Evolutionary conservation across 352 stramenopile species (phyloP).

Genomic region (Phytophthora pistaciae): DNA sequence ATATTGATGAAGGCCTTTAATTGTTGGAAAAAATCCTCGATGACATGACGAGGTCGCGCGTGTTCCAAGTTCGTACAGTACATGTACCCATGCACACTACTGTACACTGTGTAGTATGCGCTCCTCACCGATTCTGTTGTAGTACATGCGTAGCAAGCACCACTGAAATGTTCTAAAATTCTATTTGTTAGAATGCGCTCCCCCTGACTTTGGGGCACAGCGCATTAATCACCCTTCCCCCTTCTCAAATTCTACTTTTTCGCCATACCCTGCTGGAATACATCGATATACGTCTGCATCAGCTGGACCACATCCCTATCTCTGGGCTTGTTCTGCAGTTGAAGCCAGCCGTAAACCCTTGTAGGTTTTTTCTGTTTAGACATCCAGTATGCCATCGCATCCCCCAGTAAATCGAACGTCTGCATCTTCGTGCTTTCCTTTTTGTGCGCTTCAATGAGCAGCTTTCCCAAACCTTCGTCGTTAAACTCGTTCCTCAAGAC

Average conservation of each 20-base stretch:
- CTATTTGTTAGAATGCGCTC: neutral
- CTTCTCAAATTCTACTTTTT: neutral
- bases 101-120: too few relatives aligned
- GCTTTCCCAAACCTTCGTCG: neutral
- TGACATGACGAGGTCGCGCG: too few relatives aligned
- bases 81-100: too few relatives aligned
- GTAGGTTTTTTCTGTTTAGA: neutral
- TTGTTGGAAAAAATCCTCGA: too few relatives aligned
- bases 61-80: too few relatives aligned
- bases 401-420: neutral
- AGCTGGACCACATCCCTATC: neutral
- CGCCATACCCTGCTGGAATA: neutral
- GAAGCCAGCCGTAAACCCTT: neutral
- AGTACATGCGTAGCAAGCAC: too few relatives aligned
- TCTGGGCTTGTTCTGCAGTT: neutral
- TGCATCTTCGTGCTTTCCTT: neutral
- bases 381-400: neutral
- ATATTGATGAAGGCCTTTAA: too few relatives aligned
- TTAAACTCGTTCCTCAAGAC: neutral
- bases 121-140: too few relatives aligned
- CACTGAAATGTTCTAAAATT: neutral
- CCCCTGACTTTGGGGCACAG: too few relatives aligned
- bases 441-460: neutral
- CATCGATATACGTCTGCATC: neutral
- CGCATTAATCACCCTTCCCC: neutral